Evolutionary conservation across 75 land plant species (phyloP).

Genomic region (Pinus tabuliformis): DNA sequence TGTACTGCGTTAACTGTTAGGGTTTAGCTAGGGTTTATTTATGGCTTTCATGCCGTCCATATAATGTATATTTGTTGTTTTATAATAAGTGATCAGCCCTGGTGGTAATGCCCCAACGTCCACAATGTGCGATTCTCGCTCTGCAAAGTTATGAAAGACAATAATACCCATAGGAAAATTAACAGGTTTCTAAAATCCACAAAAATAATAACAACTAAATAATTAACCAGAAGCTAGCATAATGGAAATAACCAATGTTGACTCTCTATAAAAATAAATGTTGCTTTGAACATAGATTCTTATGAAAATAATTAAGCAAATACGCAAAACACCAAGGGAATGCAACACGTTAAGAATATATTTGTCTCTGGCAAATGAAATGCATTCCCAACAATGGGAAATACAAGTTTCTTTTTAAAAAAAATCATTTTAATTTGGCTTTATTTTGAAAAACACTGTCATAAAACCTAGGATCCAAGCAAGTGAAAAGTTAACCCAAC

Average conservation of each 20-base stretch:
- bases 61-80: too few species aligned
- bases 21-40: too few species aligned
- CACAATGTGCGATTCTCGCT: slow-evolving; percentile 72
- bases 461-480: too few species aligned
- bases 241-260: background rate
- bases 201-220: background rate
- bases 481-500: too few species aligned
- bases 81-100: slow-evolving; percentile 72
- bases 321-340: too few species aligned
- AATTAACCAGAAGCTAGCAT: background rate
- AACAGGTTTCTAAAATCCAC: background rate
- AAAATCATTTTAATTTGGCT: background rate
- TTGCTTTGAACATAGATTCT: too few species aligned
- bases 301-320: too few species aligned
- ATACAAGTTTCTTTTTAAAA: background rate
- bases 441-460: too few species aligned
- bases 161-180: slow-evolving; percentile 4
- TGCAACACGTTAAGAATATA: too few species aligned
- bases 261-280: too few species aligned
- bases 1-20: too few species aligned
- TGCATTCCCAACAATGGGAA: background rate
- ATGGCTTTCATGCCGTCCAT: too few species aligned
- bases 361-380: background rate
- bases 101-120: slow-evolving; percentile 80
- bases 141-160: slow-evolving; percentile 30